A percentile compares a stretch with the other conserved stretches of the same genome.
These are phyloP conservation scores for Paramecium sexaurelia DNA, from an alignment of 73 alveolate genomes.

Conservation along the genomic window DNA sequence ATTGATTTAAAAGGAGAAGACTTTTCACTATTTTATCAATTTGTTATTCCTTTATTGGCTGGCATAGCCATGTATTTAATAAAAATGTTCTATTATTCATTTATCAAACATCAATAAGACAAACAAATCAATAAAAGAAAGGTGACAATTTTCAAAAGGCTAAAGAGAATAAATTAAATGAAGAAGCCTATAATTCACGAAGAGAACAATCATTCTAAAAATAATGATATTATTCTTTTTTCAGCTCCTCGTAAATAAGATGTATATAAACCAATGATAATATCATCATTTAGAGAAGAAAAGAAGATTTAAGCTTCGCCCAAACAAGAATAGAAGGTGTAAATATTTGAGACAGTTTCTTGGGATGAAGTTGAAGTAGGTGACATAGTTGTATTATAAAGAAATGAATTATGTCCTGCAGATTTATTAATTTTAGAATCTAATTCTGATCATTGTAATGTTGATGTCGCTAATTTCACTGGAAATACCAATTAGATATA, in stretches of 20 bases:
- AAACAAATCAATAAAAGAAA: background rate
- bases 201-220: background rate
- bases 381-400: constrained; percentile 54
- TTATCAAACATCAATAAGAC: background rate
- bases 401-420: constrained; percentile 60
- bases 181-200: background rate
- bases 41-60: background rate
- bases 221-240: background rate
- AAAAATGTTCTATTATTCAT: background rate
- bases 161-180: background rate
- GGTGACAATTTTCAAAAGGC: constrained; percentile 8
- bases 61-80: background rate
- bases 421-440: constrained; percentile 59
- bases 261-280: background rate
- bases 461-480: background rate
- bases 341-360: constrained; percentile 29
- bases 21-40: background rate
- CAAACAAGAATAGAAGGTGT: background rate
- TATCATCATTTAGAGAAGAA: background rate
- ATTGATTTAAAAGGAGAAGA: background rate
- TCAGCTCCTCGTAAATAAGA: background rate
- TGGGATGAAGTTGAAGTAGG: constrained; percentile 63
- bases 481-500: constrained; percentile 25
- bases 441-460: constrained; percentile 2
- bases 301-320: background rate